phyloP scores from a whole-genome alignment of 352 stramenopile genomes.

The Globisporangium takayamanum region DNA sequence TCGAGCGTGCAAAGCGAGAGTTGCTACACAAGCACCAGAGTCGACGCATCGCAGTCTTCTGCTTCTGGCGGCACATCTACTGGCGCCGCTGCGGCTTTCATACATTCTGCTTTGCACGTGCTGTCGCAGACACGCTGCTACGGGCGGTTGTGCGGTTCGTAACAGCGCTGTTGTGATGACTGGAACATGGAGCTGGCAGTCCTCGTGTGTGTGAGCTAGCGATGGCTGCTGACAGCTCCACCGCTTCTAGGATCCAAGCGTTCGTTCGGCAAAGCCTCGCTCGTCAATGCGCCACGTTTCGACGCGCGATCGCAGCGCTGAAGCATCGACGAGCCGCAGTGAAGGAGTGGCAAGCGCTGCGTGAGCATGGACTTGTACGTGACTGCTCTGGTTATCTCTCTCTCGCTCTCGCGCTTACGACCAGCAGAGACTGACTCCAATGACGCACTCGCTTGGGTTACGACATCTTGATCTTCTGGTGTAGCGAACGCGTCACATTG shows the following conservation, averaged over 20 bases:
- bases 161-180: neutral
- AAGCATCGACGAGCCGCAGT: neutral
- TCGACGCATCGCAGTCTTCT: conserved; percentile 20
- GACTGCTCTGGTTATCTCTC: neutral
- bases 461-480: neutral
- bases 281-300: neutral
- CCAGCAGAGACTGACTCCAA: too few relatives aligned
- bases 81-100: conserved; percentile 19
- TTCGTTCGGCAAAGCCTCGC: conserved; percentile 13
- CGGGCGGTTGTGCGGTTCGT: conserved; percentile 12
- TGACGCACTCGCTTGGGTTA: neutral
- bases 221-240: too few relatives aligned
- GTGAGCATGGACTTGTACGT: conserved; percentile 5
- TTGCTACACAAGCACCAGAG: conserved; percentile 20
- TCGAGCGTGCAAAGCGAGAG: neutral
- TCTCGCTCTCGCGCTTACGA: neutral
- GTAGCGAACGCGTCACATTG: conserved; percentile 9
- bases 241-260: conserved; percentile 17
- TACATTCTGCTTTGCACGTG: conserved; percentile 12
- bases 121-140: conserved; percentile 9
- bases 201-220: neutral
- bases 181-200: neutral
- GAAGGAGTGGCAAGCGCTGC: conserved; percentile 11
- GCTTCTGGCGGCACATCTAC: conserved; percentile 37
- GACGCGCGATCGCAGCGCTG: conserved; percentile 3